Evolutionary conservation across 192 early-diverging fungal species (phyloP).

Genomic region (Glomus cerebriforme): DNA sequence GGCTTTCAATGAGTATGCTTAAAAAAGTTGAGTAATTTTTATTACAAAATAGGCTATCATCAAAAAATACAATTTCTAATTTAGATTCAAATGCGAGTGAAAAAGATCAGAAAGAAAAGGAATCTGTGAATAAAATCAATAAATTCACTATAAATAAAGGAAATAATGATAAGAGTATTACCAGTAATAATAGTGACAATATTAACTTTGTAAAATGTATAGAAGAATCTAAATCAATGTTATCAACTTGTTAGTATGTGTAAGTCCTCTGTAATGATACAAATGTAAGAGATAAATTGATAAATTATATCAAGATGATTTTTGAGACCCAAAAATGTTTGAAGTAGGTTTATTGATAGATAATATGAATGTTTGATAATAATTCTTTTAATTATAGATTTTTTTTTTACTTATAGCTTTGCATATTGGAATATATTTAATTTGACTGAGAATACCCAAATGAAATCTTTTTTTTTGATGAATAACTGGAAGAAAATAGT

Average conservation of each 20-base stretch:
- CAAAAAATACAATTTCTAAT: not conserved
- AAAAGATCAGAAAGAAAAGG: slow-evolving; percentile 19
- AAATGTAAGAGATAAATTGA: slow-evolving; percentile 24
- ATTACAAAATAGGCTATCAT: slow-evolving; percentile 13
- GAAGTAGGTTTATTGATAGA: slow-evolving; percentile 33
- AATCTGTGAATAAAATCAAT: slow-evolving; percentile 11
- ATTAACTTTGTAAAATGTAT: slow-evolving; percentile 22
- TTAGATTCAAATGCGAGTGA: not conserved
- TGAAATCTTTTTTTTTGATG: slow-evolving; percentile 32
- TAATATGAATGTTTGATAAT: slow-evolving; percentile 6
- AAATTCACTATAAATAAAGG: slow-evolving; percentile 21
- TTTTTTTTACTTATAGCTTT: slow-evolving; percentile 32
- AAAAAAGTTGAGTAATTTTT: slow-evolving; percentile 23
- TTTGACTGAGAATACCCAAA: slow-evolving; percentile 28
- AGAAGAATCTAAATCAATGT: slow-evolving; percentile 21
- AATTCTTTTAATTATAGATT: slow-evolving; percentile 18
- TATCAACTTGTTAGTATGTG: slow-evolving; percentile 5
- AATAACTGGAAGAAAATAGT: slow-evolving; percentile 29
- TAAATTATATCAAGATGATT: slow-evolving; percentile 32
- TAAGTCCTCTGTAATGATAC: slow-evolving; percentile 24
- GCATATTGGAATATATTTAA: slow-evolving; percentile 37
- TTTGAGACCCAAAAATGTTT: slow-evolving; percentile 37
- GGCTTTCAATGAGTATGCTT: slow-evolving; percentile 26
- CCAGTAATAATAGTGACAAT: slow-evolving; percentile 22
- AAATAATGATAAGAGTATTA: slow-evolving; percentile 17